phyloP scores from a whole-genome alignment of 805 yeast species.

The Nakazawaea sp. region DNA sequence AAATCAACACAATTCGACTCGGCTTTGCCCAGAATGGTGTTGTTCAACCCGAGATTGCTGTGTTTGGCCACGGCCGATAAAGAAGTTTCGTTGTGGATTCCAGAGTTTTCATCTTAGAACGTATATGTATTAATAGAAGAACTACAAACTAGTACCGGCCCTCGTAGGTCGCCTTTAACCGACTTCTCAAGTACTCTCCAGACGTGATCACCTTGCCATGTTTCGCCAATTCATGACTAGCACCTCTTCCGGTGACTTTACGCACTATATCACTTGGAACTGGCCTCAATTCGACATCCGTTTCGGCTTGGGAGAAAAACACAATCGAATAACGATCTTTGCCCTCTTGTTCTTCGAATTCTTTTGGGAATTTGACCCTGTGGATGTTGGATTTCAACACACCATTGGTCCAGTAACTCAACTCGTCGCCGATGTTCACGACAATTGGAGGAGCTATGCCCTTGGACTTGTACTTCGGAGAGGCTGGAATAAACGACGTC shows the following conservation, averaged over 20 bases:
- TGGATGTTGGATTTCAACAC: constrained; percentile 61
- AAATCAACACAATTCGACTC: constrained; percentile 15
- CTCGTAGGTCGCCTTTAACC: constrained; percentile 61
- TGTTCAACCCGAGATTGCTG: constrained; percentile 56
- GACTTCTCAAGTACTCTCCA: constrained; percentile 52
- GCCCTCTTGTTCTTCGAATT: constrained; percentile 37
- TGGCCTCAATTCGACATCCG: constrained; percentile 48
- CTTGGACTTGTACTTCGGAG: constrained; percentile 16
- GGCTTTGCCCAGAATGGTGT: constrained; percentile 37
- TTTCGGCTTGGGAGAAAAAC: constrained; percentile 63
- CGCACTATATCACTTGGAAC: constrained; percentile 42
- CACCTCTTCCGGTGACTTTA: not conserved
- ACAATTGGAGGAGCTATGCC: constrained; percentile 55
- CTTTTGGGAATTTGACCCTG: constrained; percentile 49
- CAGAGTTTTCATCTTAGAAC: constrained; percentile 12
- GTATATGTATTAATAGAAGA: not conserved
- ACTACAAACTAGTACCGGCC: not conserved
- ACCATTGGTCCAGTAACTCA: constrained; percentile 72
- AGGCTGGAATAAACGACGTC: constrained; percentile 46
- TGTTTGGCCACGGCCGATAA: constrained; percentile 61
- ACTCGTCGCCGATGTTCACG: constrained; percentile 66
- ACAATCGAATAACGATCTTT: constrained; percentile 66
- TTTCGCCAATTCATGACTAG: constrained; percentile 23
- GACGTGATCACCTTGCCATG: constrained; percentile 52
- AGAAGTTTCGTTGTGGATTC: constrained; percentile 38